These are phyloP conservation scores for Salix koriyanagi DNA, from an alignment of 345 rosid genomes.

Conservation along the genomic window DNA sequence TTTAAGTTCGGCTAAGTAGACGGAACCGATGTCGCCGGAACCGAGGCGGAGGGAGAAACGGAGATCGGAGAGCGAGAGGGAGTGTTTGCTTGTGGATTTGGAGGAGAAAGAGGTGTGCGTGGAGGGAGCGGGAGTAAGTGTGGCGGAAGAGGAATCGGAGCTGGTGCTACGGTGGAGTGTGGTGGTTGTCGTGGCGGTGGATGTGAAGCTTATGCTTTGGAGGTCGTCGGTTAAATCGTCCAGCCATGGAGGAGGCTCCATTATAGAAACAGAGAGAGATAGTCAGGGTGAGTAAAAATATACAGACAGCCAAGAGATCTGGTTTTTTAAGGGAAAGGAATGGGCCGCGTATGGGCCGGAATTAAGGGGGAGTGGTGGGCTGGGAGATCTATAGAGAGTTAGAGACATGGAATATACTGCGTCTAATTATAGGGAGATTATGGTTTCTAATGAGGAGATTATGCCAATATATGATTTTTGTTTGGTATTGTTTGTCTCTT, in stretches of 20 bases:
- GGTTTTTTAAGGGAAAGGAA: background rate
- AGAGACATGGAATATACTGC: background rate
- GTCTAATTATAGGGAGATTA: background rate
- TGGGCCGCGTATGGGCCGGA: constrained; percentile 4
- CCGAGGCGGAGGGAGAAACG: constrained; percentile 78
- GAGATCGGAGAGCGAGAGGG: constrained; percentile 70
- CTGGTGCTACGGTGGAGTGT: constrained; percentile 73
- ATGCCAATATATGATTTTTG: background rate
- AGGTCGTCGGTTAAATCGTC: constrained; percentile 84
- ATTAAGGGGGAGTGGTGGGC: background rate
- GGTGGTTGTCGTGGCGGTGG: constrained; percentile 49
- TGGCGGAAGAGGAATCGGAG: constrained; percentile 64
- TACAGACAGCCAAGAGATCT: background rate
- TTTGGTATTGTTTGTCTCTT: background rate
- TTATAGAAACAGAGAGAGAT: background rate
- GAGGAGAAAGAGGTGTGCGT: constrained; percentile 23
- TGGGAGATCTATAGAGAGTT: background rate
- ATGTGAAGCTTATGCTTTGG: constrained; percentile 86
- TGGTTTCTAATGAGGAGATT: background rate
- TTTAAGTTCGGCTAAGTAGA: constrained; percentile 70
- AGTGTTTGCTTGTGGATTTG: constrained; percentile 7
- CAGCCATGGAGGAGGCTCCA: constrained; percentile 13
- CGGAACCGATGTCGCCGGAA: constrained; percentile 91
- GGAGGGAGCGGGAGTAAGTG: constrained; percentile 54
- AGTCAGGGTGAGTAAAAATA: background rate